A percentile compares a stretch with the other conserved stretches of the same genome.
phyloP scores from a whole-genome alignment of 192 early-diverging fungal genomes.

The Fimicolochytrium jonesii region DNA sequence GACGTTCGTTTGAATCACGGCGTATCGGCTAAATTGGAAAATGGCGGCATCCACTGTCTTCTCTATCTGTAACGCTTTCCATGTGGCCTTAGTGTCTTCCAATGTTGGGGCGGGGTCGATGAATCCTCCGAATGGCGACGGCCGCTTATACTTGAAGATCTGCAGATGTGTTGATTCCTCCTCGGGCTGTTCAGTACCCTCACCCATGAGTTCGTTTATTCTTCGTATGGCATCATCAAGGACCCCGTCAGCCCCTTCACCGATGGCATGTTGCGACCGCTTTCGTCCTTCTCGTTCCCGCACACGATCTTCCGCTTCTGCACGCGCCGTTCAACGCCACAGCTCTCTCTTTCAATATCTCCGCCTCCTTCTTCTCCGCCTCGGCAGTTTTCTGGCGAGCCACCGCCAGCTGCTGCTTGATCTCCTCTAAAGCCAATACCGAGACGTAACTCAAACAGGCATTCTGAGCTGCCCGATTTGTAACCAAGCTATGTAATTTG shows the following conservation, averaged over 20 bases:
- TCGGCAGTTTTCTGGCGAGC: too few species aligned
- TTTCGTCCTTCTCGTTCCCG: too few species aligned
- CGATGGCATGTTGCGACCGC: not conserved
- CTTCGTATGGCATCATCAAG: not conserved
- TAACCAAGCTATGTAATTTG: too few species aligned
- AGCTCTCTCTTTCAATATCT: too few species aligned
- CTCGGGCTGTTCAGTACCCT: too few species aligned
- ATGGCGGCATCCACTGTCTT: conserved; percentile 5
- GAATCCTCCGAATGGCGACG: not conserved
- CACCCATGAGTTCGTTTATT: not conserved
- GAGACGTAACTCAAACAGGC: too few species aligned
- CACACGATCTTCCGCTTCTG: too few species aligned
- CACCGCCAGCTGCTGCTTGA: too few species aligned
- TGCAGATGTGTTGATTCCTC: not conserved
- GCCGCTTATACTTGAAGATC: not conserved
- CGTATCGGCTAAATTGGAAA: conserved; percentile 4
- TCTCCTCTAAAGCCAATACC: too few species aligned
- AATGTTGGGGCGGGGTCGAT: not conserved
- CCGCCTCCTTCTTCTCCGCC: too few species aligned
- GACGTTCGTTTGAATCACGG: conserved; percentile 2
- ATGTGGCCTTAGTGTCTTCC: not conserved
- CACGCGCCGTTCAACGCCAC: too few species aligned
- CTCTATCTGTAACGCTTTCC: not conserved
- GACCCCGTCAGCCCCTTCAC: not conserved
- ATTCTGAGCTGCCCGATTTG: too few species aligned